Conservation (phyloP, 164 flowering plant genomes). For the Vitis amurensis region DNA sequence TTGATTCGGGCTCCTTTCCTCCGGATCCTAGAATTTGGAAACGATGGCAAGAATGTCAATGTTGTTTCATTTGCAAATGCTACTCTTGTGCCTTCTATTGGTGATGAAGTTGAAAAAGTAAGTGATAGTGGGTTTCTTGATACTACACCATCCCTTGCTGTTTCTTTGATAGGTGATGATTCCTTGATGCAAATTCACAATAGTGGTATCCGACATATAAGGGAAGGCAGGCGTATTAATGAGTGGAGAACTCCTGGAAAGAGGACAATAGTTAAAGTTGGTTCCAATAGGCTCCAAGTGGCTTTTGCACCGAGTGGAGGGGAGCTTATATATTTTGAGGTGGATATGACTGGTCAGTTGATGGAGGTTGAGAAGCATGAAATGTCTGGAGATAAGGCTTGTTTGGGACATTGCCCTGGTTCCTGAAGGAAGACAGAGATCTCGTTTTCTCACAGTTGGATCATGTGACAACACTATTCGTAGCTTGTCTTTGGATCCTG, state of each 20-base stretch:
- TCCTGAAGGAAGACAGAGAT: slow-evolving; percentile 97
- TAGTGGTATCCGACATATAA: slow-evolving; percentile 95
- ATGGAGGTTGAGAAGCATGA: slow-evolving; percentile 57
- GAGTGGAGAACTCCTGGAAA: slow-evolving; percentile 25
- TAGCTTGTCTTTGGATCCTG: slow-evolving; percentile 23
- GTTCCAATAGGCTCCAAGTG: too few species aligned
- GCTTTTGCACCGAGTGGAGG: too few species aligned
- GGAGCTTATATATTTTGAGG: too few species aligned
- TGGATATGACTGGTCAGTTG: too few species aligned
- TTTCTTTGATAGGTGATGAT: slow-evolving; percentile 94
- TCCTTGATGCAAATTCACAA: slow-evolving; percentile 99
- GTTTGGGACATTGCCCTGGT: slow-evolving; percentile 96
- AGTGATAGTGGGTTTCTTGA: slow-evolving; percentile 97
- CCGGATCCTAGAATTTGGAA: too few species aligned
- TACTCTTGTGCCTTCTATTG: slow-evolving; percentile 96
- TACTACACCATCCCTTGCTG: slow-evolving; percentile 94
- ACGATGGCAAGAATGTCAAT: slow-evolving; percentile 52
- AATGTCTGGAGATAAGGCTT: slow-evolving; percentile 97
- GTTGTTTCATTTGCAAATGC: slow-evolving; percentile 98
- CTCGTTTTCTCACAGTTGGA: slow-evolving; percentile 97
- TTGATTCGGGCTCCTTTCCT: too few species aligned
- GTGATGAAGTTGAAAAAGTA: slow-evolving; percentile 98
- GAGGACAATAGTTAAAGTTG: too few species aligned
- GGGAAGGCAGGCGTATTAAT: slow-evolving; percentile 95
- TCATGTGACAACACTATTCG: slow-evolving; percentile 94